Percentiles rank a stretch among this genome's conserved stretches.
phyloP scores from a whole-genome alignment of 1,139 yeast genomes.

The Saccharomyces pastorianus region DNA sequence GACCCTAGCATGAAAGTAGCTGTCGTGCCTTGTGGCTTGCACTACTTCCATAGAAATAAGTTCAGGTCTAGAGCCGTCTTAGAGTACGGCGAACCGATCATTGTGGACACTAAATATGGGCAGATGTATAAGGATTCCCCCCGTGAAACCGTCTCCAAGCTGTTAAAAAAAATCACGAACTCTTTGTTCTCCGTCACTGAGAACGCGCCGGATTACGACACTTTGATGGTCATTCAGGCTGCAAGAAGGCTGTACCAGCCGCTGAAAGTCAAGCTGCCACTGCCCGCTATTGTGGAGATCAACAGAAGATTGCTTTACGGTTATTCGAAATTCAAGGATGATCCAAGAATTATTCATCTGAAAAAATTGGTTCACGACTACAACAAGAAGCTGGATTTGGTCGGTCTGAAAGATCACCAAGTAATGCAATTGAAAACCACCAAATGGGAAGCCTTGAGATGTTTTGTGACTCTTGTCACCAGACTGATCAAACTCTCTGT shows the following conservation, averaged over 20 bases:
- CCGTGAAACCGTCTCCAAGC: conserved; percentile 47
- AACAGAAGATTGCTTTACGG: conserved; percentile 62
- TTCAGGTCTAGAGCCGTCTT: conserved; percentile 72
- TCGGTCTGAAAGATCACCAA: conserved; percentile 65
- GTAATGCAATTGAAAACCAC: conserved; percentile 46
- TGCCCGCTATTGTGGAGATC: conserved; percentile 63
- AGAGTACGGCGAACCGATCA: conserved; percentile 66
- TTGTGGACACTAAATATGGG: conserved; percentile 44
- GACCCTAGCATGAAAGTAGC: conserved; percentile 50
- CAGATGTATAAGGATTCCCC: conserved; percentile 47
- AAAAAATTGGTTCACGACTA: conserved; percentile 47
- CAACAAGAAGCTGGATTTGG: conserved; percentile 44
- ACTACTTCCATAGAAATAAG: conserved; percentile 68
- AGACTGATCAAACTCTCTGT: conserved; percentile 28
- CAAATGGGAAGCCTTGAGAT: conserved; percentile 18
- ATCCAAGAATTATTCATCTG: conserved; percentile 47
- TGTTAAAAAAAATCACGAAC: conserved; percentile 47
- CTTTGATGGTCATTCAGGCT: conserved; percentile 66
- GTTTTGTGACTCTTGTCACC: conserved; percentile 31
- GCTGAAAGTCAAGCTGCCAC: conserved; percentile 43
- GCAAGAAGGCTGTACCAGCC: conserved; percentile 62
- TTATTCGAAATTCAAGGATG: conserved; percentile 51
- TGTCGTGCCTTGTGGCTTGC: conserved; percentile 69
- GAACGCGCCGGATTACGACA: conserved; percentile 67
- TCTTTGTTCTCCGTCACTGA: conserved; percentile 65